These are phyloP conservation scores for Globisporangium paddicum DNA, from an alignment of 352 stramenopile genomes.

Conservation along the genomic window DNA sequence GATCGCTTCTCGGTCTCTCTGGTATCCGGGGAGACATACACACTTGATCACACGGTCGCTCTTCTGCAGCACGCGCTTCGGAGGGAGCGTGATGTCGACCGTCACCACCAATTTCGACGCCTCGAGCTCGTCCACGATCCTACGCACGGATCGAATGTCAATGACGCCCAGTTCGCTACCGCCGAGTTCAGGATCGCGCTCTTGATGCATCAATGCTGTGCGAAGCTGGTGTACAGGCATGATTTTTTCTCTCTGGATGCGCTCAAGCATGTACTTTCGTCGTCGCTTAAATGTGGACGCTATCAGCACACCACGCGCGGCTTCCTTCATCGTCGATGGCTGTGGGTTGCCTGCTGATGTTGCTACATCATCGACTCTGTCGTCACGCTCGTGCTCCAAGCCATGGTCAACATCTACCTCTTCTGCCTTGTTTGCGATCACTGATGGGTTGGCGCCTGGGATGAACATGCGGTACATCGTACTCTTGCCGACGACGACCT, in stretches of 20 bases:
- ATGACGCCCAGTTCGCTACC: slow-evolving; percentile 33
- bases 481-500: slow-evolving; percentile 73
- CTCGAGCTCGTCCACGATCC: slow-evolving; percentile 63
- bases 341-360: slow-evolving; percentile 18
- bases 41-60: slow-evolving; percentile 58
- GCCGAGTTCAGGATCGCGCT: slow-evolving; percentile 24
- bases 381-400: not conserved
- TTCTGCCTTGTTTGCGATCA: not conserved
- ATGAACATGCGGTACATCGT: slow-evolving; percentile 86
- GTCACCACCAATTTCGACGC: slow-evolving; percentile 37
- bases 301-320: slow-evolving; percentile 41
- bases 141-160: slow-evolving; percentile 62
- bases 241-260: slow-evolving; percentile 55
- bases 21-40: slow-evolving; percentile 47
- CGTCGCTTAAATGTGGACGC: slow-evolving; percentile 50
- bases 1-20: slow-evolving; percentile 46
- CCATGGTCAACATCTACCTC: not conserved
- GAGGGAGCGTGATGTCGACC: slow-evolving; percentile 64
- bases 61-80: slow-evolving; percentile 67
- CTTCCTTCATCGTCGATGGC: slow-evolving; percentile 56
- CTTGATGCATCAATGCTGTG: slow-evolving; percentile 41
- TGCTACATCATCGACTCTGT: not conserved
- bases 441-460: slow-evolving; percentile 11
- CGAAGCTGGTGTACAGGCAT: slow-evolving; percentile 66
- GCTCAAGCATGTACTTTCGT: slow-evolving; percentile 51